These are phyloP conservation scores for Claviceps fusiformis DNA, from an alignment of 2,329 filamentous ascomycete species.

Conservation along the genomic window DNA sequence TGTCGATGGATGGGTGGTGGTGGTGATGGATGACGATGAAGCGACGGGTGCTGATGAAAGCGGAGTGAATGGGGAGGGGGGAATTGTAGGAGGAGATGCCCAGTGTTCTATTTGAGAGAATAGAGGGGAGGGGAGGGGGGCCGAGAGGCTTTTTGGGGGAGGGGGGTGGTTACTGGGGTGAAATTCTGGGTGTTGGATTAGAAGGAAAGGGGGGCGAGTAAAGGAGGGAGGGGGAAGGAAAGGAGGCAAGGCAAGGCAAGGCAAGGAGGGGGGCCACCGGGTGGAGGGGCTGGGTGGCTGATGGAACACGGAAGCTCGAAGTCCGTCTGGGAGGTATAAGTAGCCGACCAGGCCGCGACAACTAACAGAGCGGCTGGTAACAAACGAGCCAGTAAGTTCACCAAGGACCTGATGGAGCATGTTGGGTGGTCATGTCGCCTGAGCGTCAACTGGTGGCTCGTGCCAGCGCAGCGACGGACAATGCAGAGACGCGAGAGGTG, in stretches of 20 bases:
- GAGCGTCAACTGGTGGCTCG: constrained; percentile 7
- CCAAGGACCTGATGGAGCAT: constrained; percentile 1
- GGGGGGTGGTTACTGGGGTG: constrained; percentile 4
- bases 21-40: neutral
- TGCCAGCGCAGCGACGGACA: constrained; percentile 14
- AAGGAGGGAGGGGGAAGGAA: constrained; percentile 8
- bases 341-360: neutral
- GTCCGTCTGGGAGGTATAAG: neutral
- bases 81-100: constrained; percentile 10
- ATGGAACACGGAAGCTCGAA: constrained; percentile 11
- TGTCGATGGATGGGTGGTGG: constrained; percentile 16
- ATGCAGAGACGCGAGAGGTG: constrained; percentile 4
- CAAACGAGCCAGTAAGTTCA: neutral
- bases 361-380: neutral
- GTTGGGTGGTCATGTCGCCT: neutral
- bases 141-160: neutral
- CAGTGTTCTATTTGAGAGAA: constrained; percentile 5
- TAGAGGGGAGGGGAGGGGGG: constrained; percentile 7
- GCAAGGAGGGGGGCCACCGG: constrained; percentile 10
- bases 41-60: constrained; percentile 11
- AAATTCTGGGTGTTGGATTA: constrained; percentile 9
- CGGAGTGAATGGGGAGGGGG: constrained; percentile 13
- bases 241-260: constrained; percentile 4
- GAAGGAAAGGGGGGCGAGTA: constrained; percentile 8
- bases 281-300: constrained; percentile 16